Conservation (phyloP, 2,329 filamentous ascomycete species). For the Bertia moriformis region DNA sequence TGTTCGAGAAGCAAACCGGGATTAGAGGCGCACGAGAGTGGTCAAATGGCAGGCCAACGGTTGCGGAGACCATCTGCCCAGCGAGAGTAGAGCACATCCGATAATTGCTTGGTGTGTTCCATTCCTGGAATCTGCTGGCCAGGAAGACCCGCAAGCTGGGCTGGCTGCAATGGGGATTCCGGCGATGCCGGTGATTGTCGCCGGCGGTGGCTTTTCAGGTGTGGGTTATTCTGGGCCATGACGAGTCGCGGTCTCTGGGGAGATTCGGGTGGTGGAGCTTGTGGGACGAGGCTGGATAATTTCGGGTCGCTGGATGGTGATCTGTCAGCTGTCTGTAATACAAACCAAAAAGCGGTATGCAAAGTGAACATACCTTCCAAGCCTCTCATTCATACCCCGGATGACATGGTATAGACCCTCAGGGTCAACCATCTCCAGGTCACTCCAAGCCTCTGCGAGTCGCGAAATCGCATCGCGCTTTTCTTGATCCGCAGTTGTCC, state of each 20-base stretch:
- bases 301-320: constrained; percentile 20
- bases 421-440: constrained; percentile 73
- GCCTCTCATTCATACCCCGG: constrained; percentile 59
- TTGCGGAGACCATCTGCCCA: constrained; percentile 75
- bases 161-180: constrained; percentile 28
- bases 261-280: constrained; percentile 35
- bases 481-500: constrained; percentile 13
- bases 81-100: constrained; percentile 76
- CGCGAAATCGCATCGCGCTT: constrained; percentile 75
- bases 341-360: too few species aligned
- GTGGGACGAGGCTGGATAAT: constrained; percentile 38
- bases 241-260: constrained; percentile 51
- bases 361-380: constrained; percentile 57
- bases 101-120: constrained; percentile 82
- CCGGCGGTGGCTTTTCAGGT: constrained; percentile 64
- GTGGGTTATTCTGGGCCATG: constrained; percentile 69
- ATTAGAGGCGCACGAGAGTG: too few species aligned
- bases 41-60: constrained; percentile 44
- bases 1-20: too few species aligned
- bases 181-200: constrained; percentile 37
- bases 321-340: too few species aligned
- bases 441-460: constrained; percentile 72
- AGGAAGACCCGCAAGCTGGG: constrained; percentile 38
- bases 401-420: constrained; percentile 81
- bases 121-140: constrained; percentile 52